A percentile compares a stretch with the other conserved stretches of the same genome.
These are phyloP conservation scores for Rhynchosporium graminicola DNA, from an alignment of 2,329 filamentous ascomycete species.

Conservation along the genomic window DNA sequence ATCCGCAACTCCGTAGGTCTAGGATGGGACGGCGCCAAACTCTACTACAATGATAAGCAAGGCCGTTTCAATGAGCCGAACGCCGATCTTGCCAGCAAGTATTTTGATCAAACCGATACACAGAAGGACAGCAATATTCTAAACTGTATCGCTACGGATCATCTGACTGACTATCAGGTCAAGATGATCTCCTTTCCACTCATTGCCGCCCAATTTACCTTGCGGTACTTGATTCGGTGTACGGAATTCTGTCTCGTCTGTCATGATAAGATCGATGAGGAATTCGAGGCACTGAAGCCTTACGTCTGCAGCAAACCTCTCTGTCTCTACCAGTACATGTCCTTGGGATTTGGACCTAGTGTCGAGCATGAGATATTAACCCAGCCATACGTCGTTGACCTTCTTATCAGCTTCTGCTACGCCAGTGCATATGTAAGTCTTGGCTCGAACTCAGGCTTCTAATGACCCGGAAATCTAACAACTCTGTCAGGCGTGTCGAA, in stretches of 20 bases:
- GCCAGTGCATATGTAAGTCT: conserved; percentile 36
- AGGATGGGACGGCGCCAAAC: conserved; percentile 67
- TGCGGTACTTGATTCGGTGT: conserved; percentile 77
- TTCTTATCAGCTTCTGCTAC: conserved; percentile 83
- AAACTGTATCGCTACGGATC: conserved; percentile 37
- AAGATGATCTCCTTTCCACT: conserved; percentile 53
- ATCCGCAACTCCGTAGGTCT: conserved; percentile 54
- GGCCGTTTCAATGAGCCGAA: conserved; percentile 28
- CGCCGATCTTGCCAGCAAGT: conserved; percentile 23
- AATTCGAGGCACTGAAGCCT: conserved; percentile 71
- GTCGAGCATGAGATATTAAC: conserved; percentile 81
- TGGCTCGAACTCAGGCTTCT: not conserved
- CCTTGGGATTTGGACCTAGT: conserved; percentile 79
- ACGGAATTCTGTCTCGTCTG: conserved; percentile 88
- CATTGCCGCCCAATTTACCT: conserved; percentile 70
- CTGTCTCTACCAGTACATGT: conserved; percentile 87
- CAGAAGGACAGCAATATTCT: conserved; percentile 25
- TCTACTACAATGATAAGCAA: conserved; percentile 35
- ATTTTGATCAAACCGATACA: conserved; percentile 17
- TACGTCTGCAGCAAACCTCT: conserved; percentile 75
- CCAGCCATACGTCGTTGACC: conserved; percentile 80
- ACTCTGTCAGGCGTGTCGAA: conserved; percentile 22
- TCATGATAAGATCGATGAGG: conserved; percentile 64
- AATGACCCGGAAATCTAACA: not conserved
- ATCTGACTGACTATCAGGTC: conserved; percentile 35